These are phyloP conservation scores for Albizia julibrissin DNA, from an alignment of 306 rosid genomes.

Conservation along the genomic window DNA sequence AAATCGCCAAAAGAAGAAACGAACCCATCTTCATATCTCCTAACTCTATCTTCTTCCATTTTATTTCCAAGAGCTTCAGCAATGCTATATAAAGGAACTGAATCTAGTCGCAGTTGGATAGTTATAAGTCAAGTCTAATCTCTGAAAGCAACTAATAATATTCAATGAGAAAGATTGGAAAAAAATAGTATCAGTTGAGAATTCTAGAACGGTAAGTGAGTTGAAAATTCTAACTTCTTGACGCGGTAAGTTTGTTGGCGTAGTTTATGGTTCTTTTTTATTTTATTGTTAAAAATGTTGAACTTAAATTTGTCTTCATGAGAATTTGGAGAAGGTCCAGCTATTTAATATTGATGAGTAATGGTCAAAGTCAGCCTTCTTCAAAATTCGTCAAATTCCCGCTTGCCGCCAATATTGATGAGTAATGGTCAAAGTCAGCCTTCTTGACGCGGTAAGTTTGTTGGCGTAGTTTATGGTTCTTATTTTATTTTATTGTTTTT, in stretches of 20 bases:
- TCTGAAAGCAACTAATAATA: no score
- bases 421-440: no score
- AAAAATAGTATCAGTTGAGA: no score
- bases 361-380: not conserved
- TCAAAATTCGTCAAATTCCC: not conserved
- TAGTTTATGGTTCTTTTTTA: not conserved
- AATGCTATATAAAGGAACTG: no score
- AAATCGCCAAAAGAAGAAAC: constrained; percentile 41
- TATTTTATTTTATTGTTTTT: no score
- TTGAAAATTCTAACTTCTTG: not conserved
- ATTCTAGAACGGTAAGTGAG: not conserved
- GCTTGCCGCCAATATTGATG: no score
- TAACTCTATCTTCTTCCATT: constrained; percentile 18
- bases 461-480: no score
- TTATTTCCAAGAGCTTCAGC: constrained; percentile 20
- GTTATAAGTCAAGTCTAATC: no score
- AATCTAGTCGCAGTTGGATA: no score
- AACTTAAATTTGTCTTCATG: not conserved
- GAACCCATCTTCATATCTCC: constrained; percentile 39
- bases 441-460: no score
- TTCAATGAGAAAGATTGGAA: not conserved
- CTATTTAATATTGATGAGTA: not conserved
- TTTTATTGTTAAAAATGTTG: not conserved
- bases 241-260: not conserved
- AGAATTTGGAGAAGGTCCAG: not conserved